phyloP scores from a whole-genome alignment of 2,329 filamentous ascomycete species.

The Monosporascus sp. region DNA sequence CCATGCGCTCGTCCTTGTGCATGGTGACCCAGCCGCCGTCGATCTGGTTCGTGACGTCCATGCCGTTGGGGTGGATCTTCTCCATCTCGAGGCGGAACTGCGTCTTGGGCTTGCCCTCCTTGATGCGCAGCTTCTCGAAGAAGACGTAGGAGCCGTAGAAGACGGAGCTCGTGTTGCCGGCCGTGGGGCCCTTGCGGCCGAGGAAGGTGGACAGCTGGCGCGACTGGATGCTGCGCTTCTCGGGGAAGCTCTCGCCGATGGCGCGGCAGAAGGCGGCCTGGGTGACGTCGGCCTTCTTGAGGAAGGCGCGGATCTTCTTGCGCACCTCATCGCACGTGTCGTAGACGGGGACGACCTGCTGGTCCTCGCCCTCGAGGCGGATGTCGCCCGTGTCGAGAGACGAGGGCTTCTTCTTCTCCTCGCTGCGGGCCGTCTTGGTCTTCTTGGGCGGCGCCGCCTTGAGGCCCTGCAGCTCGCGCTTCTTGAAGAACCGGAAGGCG shows the following conservation, averaged over 20 bases:
- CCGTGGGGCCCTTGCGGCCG: constrained; percentile 39
- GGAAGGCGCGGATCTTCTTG: constrained; percentile 48
- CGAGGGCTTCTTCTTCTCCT: constrained; percentile 17
- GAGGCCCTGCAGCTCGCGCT: constrained; percentile 43
- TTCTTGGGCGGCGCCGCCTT: constrained; percentile 22
- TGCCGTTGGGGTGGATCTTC: constrained; percentile 22
- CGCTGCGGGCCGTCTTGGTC: constrained; percentile 13
- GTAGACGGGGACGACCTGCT: constrained; percentile 41
- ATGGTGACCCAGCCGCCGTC: constrained; percentile 2
- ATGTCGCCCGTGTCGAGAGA: constrained; percentile 37
- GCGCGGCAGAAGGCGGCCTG: constrained; percentile 47
- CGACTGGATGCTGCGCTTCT: constrained; percentile 33
- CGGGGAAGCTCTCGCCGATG: constrained; percentile 36
- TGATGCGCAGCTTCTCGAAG: constrained; percentile 54
- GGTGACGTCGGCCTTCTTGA: constrained; percentile 41
- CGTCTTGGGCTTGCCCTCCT: constrained; percentile 45
- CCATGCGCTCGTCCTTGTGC: constrained; percentile 4
- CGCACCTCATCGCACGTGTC: constrained; percentile 55
- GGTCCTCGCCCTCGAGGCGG: constrained; percentile 41
- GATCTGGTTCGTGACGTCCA: constrained; percentile 13
- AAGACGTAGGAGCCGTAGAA: constrained; percentile 54
- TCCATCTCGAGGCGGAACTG: constrained; percentile 50
- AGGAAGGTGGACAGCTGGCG: constrained; percentile 46
- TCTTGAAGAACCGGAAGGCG: constrained; percentile 43
- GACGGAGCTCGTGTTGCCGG: constrained; percentile 42